Base-by-base conservation (phyloP, 78 protist genomes). In the Diacronema lutheri region DNA sequence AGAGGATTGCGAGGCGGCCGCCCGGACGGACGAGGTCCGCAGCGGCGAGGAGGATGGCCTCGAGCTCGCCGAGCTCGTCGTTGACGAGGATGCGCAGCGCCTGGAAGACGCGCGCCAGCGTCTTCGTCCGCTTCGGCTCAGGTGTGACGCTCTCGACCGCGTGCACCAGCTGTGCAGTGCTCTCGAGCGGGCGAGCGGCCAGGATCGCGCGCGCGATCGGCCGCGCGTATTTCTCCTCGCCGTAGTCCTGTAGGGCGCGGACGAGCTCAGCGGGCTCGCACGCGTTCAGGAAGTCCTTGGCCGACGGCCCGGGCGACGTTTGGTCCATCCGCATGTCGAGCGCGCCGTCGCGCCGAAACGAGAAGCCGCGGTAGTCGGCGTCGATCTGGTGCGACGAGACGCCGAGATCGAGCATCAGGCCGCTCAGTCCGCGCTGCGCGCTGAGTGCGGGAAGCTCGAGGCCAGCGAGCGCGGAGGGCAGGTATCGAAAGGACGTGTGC, bases 321-420 rank as follows among this genome's bases (percentile, higher is more conserved):
- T 13, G 23, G 68, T 72, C 81, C 77, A 68, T 82, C 20, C 86
- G 86, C 86, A 82, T 82, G 79, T 82, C 86, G 66, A 82, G 86
- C 29, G 86, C 79, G 13, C 79, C 86, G 3, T 65, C 66, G 80
- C 0, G 33, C 33, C 50, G 50, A 26, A 46, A 66, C 38, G 86
- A 65, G 55, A 82, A 82, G 76, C 86, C 86, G 55, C 86, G 86
- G 40, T 5, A 2, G 11, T 55, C 33, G 19, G 66, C 71, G 57
- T 82, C 50, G 37, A 80, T n/a, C 80, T 64, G 80, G 35, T 35
- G 41, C 23, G 80, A 69, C 12, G 56, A 35, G 13, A 82, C 55
- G 68, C 86, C 86, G 13, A 82, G 62, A 10, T 82, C 86, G 26
- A 82, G 35, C 29, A 82, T 46, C 21, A 82, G 1, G 20, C 69